A percentile compares a stretch with the other conserved stretches of the same genome.
phyloP scores from a whole-genome alignment of 1,139 yeast species.

The Kurtzmaniella quercitrusa region DNA sequence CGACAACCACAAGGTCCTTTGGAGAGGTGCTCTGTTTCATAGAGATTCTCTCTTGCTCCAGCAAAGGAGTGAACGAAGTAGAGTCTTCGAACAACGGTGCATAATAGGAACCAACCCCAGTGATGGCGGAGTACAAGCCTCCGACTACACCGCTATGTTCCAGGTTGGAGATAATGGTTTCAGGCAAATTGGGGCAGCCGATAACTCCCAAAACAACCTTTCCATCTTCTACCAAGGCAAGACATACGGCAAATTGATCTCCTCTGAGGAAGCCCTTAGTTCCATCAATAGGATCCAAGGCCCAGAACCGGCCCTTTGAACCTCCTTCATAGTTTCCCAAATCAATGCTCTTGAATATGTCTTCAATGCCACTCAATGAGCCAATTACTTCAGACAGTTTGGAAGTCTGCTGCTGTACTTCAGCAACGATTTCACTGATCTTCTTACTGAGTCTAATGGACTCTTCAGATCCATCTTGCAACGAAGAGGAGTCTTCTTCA shows the following conservation, averaged over 20 bases:
- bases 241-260: conserved; percentile 94
- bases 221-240: conserved; percentile 85
- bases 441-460: conserved; percentile 29
- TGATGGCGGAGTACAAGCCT: conserved; percentile 73
- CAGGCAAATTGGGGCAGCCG: conserved; percentile 90
- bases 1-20: conserved; percentile 65
- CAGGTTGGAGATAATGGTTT: conserved; percentile 37
- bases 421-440: conserved; percentile 47
- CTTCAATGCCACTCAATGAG: conserved; percentile 37
- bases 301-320: conserved; percentile 82
- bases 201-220: conserved; percentile 83
- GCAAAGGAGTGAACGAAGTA: conserved; percentile 32
- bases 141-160: conserved; percentile 45
- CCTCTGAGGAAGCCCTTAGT: conserved; percentile 95
- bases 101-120: conserved; percentile 69
- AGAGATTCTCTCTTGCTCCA: conserved; percentile 29
- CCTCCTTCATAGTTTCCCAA: conserved; percentile 80
- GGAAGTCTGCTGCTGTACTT: conserved; percentile 37
- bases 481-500: conserved; percentile 78
- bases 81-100: conserved; percentile 33
- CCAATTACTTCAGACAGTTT: conserved; percentile 29
- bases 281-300: conserved; percentile 96
- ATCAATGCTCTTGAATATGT: conserved; percentile 67
- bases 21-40: conserved; percentile 44
- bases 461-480: conserved; percentile 45